These are phyloP conservation scores for Calonectria naviculata DNA, from an alignment of 2,329 filamentous ascomycete species.

Conservation along the genomic window DNA sequence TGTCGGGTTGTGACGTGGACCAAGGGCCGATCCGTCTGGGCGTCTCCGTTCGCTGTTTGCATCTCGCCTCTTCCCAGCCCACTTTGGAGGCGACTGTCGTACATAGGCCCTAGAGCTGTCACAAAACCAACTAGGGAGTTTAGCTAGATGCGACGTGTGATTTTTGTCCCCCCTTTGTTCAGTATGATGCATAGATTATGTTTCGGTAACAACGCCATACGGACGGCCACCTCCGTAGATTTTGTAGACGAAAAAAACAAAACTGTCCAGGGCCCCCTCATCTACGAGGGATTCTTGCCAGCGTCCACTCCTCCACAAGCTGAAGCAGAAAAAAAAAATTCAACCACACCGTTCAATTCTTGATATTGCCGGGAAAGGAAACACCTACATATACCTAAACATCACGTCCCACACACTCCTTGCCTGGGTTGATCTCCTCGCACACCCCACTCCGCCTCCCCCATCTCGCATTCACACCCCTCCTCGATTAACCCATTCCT, in stretches of 20 bases:
- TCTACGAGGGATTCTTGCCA: background rate
- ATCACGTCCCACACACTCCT: conserved; percentile 7
- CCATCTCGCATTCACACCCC: conserved; percentile 15
- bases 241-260: background rate
- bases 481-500: conserved; percentile 30
- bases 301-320: background rate
- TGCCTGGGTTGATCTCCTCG: background rate
- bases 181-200: conserved; percentile 1
- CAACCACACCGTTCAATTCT: background rate
- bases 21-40: conserved; percentile 43
- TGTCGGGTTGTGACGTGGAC: conserved; percentile 36
- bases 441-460: conserved; percentile 13
- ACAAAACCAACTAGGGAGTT: background rate
- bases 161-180: conserved; percentile 2
- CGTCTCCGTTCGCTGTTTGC: conserved; percentile 23
- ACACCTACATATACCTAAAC: conserved; percentile 5
- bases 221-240: background rate
- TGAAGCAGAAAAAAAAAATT: background rate
- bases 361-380: conserved; percentile 5
- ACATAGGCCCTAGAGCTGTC: background rate
- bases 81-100: conserved; percentile 5
- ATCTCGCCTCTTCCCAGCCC: conserved; percentile 6
- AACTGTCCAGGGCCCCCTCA: background rate
- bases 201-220: background rate
- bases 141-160: background rate